A percentile compares a stretch with the other conserved stretches of the same genome.
These are phyloP conservation scores for Yamadazyma jaroonii DNA, from an alignment of 1,139 yeast species.

Conservation along the genomic window DNA sequence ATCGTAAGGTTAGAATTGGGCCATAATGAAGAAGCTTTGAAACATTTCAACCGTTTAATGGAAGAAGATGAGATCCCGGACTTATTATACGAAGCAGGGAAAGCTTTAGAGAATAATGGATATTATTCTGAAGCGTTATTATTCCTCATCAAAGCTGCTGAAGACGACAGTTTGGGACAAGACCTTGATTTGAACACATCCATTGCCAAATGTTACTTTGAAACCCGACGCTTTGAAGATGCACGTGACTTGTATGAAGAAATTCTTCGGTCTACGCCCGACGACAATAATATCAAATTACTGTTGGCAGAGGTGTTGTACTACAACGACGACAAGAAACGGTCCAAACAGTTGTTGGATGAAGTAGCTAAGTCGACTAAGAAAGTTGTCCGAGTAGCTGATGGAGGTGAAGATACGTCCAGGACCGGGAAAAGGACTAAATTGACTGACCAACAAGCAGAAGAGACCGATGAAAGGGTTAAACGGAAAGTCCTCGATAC, in stretches of 20 bases:
- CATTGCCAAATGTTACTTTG: slow-evolving; percentile 76
- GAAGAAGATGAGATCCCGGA: slow-evolving; percentile 63
- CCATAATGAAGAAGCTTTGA: slow-evolving; percentile 65
- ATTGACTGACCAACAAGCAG: slow-evolving; percentile 54
- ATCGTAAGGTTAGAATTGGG: slow-evolving; percentile 64
- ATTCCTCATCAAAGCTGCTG: slow-evolving; percentile 53
- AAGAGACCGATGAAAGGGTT: slow-evolving; percentile 57
- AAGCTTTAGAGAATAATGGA: slow-evolving; percentile 65
- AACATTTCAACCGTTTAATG: slow-evolving; percentile 56
- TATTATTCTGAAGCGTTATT: slow-evolving; percentile 69
- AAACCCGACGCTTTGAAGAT: slow-evolving; percentile 62
- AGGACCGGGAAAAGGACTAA: slow-evolving; percentile 20
- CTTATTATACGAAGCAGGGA: slow-evolving; percentile 74
- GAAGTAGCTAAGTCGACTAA: slow-evolving; percentile 36
- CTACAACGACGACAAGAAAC: slow-evolving; percentile 62
- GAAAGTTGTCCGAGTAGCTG: slow-evolving; percentile 3
- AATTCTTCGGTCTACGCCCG: slow-evolving; percentile 57
- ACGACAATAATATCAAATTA: slow-evolving; percentile 68
- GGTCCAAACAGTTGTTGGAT: slow-evolving; percentile 55
- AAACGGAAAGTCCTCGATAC: slow-evolving; percentile 62
- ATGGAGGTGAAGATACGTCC: slow-evolving; percentile 11
- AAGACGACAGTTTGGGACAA: slow-evolving; percentile 42
- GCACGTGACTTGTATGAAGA: slow-evolving; percentile 67
- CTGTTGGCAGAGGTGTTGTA: slow-evolving; percentile 81
- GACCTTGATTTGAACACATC: slow-evolving; percentile 47